Conservation (phyloP, 257 asterid genomes). For the Sherardia arvensis region DNA sequence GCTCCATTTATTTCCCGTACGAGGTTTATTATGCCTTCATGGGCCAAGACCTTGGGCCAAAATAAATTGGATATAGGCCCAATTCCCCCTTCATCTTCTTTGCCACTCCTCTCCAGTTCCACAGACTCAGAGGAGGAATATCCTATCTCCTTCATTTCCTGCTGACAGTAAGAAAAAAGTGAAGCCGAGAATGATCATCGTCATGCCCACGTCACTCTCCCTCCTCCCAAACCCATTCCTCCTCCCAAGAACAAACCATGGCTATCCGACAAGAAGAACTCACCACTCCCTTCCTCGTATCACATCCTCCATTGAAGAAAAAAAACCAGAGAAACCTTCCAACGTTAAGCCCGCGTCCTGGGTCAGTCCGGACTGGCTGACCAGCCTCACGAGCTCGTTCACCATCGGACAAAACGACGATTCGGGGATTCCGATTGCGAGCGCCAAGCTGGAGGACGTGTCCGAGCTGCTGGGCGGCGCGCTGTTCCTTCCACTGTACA, state of each 20-base stretch:
- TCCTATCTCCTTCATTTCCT: constrained; percentile 1
- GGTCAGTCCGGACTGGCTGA: constrained; percentile 93
- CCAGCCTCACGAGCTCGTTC: constrained; percentile 56
- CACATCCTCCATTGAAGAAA: constrained; percentile 35
- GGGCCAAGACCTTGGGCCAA: not conserved
- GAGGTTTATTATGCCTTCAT: no score
- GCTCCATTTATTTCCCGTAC: no score
- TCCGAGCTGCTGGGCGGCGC: constrained; percentile 89
- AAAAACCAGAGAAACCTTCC: constrained; percentile 20
- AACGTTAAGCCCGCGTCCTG: constrained; percentile 39
- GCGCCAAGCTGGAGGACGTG: constrained; percentile 79
- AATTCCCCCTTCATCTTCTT: not conserved
- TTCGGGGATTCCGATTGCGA: constrained; percentile 78
- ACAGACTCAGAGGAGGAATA: not conserved
- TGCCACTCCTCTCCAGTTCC: not conserved
- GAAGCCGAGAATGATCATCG: not conserved
- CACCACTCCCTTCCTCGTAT: constrained; percentile 16
- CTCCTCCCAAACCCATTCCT: constrained; percentile 13
- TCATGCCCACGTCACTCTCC: constrained; percentile 25
- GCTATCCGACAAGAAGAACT: constrained; percentile 6
- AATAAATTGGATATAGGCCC: not conserved
- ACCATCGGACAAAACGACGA: constrained; percentile 61
- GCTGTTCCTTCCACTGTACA: constrained; percentile 78
- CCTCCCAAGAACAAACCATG: constrained; percentile 1
- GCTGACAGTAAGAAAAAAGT: not conserved